phyloP scores from a whole-genome alignment of 352 stramenopile genomes.

The Pythium brachiatum region DNA sequence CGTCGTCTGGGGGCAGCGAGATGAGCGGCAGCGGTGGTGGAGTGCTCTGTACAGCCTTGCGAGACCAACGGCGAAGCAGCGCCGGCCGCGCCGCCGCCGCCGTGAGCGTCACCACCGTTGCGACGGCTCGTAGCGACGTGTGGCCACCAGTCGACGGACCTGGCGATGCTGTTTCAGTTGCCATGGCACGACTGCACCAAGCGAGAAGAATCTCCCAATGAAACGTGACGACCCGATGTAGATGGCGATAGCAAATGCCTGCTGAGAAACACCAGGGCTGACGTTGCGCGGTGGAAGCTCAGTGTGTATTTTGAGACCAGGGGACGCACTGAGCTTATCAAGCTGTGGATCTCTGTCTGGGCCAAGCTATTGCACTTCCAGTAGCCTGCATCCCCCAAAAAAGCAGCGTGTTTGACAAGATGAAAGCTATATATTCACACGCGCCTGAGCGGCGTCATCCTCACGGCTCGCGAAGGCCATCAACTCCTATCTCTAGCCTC shows the following conservation, averaged over 20 bases:
- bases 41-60: slow-evolving; percentile 34
- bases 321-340: background rate
- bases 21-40: slow-evolving; percentile 65
- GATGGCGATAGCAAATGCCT: too few species aligned
- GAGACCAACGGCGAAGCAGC: slow-evolving; percentile 46
- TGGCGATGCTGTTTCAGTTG: background rate
- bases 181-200: background rate
- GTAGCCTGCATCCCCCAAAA: background rate
- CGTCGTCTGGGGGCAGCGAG: slow-evolving; percentile 56
- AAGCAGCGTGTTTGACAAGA: background rate
- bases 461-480: too few species aligned
- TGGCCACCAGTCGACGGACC: background rate
- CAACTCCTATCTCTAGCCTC: too few species aligned
- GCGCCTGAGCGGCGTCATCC: background rate
- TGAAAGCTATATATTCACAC: background rate
- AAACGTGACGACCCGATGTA: background rate
- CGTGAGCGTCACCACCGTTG: slow-evolving; percentile 14
- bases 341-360: background rate
- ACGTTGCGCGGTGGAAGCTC: too few species aligned
- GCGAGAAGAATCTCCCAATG: background rate
- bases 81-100: slow-evolving; percentile 6
- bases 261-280: too few species aligned
- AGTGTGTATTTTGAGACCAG: background rate
- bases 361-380: background rate
- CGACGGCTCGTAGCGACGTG: slow-evolving; percentile 7